Evolutionary conservation across 768 basidiomycete genomes (phyloP).

Genomic region (Hericium alpestre): DNA sequence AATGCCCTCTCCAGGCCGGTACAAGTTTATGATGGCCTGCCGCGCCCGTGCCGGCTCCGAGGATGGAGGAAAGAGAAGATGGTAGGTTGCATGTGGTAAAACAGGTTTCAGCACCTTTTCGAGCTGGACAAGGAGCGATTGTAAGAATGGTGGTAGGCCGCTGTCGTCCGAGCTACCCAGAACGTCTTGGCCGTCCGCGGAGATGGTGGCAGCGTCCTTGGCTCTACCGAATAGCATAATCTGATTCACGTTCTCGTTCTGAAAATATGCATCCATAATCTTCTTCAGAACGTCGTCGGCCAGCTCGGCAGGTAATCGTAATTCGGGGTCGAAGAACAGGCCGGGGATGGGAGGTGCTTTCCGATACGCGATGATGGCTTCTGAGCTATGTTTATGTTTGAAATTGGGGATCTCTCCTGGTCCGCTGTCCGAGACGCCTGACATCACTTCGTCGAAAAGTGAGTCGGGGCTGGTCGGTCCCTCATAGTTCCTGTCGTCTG

Average conservation of each 20-base stretch:
- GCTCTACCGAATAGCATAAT: slow-evolving; percentile 76
- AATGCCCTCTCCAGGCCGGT: slow-evolving; percentile 84
- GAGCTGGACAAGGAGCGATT: slow-evolving; percentile 40
- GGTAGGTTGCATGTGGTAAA: slow-evolving; percentile 39
- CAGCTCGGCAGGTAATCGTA: slow-evolving; percentile 40
- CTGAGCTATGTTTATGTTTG: background rate
- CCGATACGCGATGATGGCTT: slow-evolving; percentile 16
- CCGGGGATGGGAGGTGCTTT: slow-evolving; percentile 51
- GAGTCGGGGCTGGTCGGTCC: slow-evolving; percentile 27
- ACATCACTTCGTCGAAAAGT: slow-evolving; percentile 36
- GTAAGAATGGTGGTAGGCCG: slow-evolving; percentile 48
- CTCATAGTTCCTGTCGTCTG: background rate
- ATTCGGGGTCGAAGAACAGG: slow-evolving; percentile 46
- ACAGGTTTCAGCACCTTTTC: slow-evolving; percentile 34
- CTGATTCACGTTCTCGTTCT: slow-evolving; percentile 48
- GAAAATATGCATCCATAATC: slow-evolving; percentile 52
- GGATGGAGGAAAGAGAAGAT: slow-evolving; percentile 48
- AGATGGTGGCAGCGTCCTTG: background rate
- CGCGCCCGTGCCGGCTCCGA: slow-evolving; percentile 37
- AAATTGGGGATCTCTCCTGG: background rate
- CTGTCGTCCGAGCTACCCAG: slow-evolving; percentile 13
- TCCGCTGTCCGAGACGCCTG: background rate
- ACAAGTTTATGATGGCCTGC: slow-evolving; percentile 86
- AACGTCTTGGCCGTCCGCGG: background rate
- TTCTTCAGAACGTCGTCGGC: slow-evolving; percentile 37